A percentile compares a stretch with the other conserved stretches of the same genome.
Evolutionary conservation across 352 stramenopile species (phyloP).

Genomic region (Globisporangium acanthophoron): DNA sequence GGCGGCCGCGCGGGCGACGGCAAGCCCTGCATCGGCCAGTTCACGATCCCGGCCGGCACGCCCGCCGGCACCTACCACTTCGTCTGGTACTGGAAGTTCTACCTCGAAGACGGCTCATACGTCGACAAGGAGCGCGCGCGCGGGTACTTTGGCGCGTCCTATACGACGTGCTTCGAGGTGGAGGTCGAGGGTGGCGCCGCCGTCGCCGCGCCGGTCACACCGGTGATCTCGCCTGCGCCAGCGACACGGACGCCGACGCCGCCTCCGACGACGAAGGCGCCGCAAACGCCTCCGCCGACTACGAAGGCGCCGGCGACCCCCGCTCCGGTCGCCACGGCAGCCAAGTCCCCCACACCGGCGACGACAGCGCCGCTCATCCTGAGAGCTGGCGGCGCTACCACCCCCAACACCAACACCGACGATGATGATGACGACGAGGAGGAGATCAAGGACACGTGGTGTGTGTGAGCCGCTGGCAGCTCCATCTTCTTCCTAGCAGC

Average conservation of each 20-base stretch:
- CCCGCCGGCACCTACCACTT: no score
- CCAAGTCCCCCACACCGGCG: background rate
- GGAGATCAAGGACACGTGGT: constrained; percentile 4
- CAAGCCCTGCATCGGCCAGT: no score
- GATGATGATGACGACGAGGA: background rate
- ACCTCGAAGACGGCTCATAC: no score
- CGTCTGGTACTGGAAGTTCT: no score
- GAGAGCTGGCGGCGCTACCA: background rate
- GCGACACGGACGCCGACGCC: constrained; percentile 7
- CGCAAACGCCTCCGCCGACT: constrained; percentile 1
- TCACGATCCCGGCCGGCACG: no score
- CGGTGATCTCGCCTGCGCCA: constrained; percentile 2
- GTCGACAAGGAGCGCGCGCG: no score
- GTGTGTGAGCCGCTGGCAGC: background rate
- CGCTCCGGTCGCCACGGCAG: background rate
- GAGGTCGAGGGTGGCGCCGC: background rate
- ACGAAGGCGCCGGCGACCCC: constrained; percentile 1
- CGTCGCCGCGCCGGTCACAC: no score
- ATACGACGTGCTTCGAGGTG: no score
- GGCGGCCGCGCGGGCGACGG: no score
- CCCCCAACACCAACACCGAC: constrained; percentile 3
- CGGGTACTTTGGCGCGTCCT: no score
- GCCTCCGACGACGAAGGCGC: background rate
- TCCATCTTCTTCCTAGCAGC: no score
- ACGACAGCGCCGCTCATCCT: constrained; percentile 1